These are phyloP conservation scores for Boletellus sp. DNA, from an alignment of 768 basidiomycete species.

Conservation along the genomic window DNA sequence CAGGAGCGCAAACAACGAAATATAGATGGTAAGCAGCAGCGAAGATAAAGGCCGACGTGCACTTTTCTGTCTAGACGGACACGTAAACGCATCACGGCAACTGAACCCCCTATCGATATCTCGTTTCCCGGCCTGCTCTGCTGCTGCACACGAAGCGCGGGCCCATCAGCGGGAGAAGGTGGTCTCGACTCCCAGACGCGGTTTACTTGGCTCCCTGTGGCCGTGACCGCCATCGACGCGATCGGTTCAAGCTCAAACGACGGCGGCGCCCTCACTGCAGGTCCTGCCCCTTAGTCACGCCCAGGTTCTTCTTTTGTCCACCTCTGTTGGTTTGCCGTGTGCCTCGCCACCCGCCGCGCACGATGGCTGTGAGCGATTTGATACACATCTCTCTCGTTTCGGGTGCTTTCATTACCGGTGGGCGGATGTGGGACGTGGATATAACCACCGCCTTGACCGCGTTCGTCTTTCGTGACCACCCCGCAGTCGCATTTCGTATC, in stretches of 20 bases:
- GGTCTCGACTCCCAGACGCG: too few relatives aligned
- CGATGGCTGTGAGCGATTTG: constrained; percentile 7
- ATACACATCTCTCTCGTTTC: constrained; percentile 11
- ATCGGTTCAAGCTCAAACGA: too few relatives aligned
- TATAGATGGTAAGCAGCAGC: too few relatives aligned
- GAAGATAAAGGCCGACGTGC: too few relatives aligned
- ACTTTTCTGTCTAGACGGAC: too few relatives aligned
- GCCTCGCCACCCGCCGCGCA: not conserved
- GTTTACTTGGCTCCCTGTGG: too few relatives aligned
- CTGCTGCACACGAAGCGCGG: too few relatives aligned
- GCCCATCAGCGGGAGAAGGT: too few relatives aligned
- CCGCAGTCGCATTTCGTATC: not conserved
- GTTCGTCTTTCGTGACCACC: not conserved
- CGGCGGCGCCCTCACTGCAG: too few relatives aligned
- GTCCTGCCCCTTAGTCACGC: too few relatives aligned
- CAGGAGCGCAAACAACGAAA: too few relatives aligned
- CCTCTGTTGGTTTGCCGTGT: not conserved
- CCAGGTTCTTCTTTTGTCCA: constrained; percentile 6
- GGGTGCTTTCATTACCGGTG: constrained; percentile 12
- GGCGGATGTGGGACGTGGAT: constrained; percentile 8
- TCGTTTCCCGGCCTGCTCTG: constrained; percentile 5
- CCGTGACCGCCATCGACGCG: too few relatives aligned
- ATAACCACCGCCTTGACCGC: not conserved
- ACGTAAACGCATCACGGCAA: constrained; percentile 9
- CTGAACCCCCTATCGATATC: constrained; percentile 14